Conservation (phyloP, 495 filamentous ascomycete species). For the Neurospora sp. region DNA sequence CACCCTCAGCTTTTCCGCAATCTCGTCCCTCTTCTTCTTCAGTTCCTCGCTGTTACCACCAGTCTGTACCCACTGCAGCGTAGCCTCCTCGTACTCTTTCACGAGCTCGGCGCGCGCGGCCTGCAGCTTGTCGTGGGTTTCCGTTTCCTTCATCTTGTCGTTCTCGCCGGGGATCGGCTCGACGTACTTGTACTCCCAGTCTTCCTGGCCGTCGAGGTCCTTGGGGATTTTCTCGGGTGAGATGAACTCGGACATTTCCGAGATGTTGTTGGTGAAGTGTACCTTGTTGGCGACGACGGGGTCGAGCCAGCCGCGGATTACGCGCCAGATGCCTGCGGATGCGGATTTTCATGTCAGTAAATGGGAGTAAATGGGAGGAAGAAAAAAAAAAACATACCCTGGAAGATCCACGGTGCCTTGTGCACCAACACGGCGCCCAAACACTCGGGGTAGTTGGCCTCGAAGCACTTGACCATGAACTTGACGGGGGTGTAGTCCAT, state of each 20-base stretch:
- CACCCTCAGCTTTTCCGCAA: constrained; percentile 51
- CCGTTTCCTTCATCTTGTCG: constrained; percentile 54
- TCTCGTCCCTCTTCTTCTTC: constrained; percentile 35
- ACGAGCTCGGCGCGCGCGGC: constrained; percentile 50
- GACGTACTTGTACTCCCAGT: constrained; percentile 70
- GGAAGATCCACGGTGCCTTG: constrained; percentile 95
- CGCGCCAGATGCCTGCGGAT: constrained; percentile 61
- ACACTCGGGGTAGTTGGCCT: constrained; percentile 94
- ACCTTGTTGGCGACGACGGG: constrained; percentile 92
- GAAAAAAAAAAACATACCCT: constrained; percentile 45
- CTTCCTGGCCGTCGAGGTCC: constrained; percentile 73
- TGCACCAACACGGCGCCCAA: constrained; percentile 91
- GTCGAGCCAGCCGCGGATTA: constrained; percentile 94
- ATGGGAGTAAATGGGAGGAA: neutral
- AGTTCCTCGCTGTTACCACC: constrained; percentile 26
- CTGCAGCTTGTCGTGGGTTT: constrained; percentile 49
- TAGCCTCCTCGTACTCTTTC: constrained; percentile 58
- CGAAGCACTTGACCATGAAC: constrained; percentile 99
- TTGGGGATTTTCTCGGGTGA: constrained; percentile 57
- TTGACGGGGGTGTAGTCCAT: constrained; percentile 98
- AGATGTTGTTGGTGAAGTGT: constrained; percentile 77
- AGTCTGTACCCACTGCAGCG: constrained; percentile 56
- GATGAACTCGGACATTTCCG: constrained; percentile 74
- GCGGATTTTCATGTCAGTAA: neutral
- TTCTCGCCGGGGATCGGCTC: constrained; percentile 71